Conservation (phyloP, 768 basidiomycete species). For the Russula compacta region DNA sequence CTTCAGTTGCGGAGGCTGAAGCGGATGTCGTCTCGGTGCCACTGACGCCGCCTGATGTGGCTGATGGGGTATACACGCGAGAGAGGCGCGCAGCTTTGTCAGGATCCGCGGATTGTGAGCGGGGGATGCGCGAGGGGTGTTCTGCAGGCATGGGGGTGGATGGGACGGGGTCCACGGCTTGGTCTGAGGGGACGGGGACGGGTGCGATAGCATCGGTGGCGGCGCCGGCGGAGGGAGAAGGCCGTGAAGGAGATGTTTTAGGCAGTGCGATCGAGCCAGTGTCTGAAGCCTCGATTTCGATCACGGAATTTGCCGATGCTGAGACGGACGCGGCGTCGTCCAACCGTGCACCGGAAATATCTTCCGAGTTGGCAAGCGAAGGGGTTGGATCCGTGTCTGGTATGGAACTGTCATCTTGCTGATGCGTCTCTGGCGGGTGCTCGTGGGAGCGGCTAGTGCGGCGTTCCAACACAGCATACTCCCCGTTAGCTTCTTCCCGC, state of each 20-base stretch:
- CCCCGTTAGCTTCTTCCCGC: neutral
- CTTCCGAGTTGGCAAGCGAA: conserved; percentile 16
- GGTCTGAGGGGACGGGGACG: neutral
- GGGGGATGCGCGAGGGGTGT: conserved; percentile 43
- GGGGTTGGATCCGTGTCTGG: conserved; percentile 3
- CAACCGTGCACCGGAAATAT: neutral
- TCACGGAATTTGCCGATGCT: conserved; percentile 13
- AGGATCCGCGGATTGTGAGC: conserved; percentile 78
- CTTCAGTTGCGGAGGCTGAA: conserved; percentile 46
- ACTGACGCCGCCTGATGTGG: conserved; percentile 19
- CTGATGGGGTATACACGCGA: conserved; percentile 48
- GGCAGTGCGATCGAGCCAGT: conserved; percentile 5
- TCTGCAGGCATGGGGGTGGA: conserved; percentile 22
- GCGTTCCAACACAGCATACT: conserved; percentile 1
- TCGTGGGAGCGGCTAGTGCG: conserved; percentile 16
- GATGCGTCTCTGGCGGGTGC: conserved; percentile 20
- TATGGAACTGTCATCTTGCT: conserved; percentile 7
- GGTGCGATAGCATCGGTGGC: neutral
- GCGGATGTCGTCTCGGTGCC: conserved; percentile 32
- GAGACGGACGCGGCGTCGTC: conserved; percentile 21
- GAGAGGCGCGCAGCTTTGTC: conserved; percentile 51
- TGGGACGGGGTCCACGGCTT: conserved; percentile 16
- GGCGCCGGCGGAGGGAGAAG: neutral
- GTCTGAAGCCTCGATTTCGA: conserved; percentile 14
- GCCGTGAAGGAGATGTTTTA: neutral